These are phyloP conservation scores for Fusarium cyanostomum DNA, from an alignment of 2,329 filamentous ascomycete genomes.

Conservation along the genomic window DNA sequence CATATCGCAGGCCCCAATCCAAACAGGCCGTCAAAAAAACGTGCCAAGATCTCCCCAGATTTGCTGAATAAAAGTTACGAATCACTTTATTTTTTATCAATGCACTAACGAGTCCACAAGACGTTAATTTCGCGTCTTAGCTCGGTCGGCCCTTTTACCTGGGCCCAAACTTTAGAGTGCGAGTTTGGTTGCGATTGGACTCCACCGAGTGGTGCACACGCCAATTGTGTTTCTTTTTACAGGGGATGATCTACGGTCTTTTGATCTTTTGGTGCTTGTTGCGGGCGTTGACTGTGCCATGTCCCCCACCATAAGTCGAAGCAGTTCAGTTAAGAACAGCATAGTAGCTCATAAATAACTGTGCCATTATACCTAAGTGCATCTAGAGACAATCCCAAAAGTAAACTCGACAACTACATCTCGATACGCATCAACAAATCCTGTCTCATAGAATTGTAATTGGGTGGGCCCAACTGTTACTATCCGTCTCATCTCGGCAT, in stretches of 20 bases:
- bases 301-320: too few relatives aligned
- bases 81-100: conserved; percentile 1
- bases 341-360: too few relatives aligned
- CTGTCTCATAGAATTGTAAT: not conserved
- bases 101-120: not conserved
- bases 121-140: not conserved
- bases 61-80: not conserved
- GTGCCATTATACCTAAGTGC: not conserved
- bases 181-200: too few relatives aligned
- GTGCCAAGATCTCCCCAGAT: not conserved
- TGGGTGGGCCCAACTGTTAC: not conserved
- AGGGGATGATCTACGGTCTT: not conserved
- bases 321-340: too few relatives aligned
- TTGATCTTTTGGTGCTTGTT: conserved; percentile 4
- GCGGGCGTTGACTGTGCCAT: conserved; percentile 15
- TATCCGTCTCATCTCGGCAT: not conserved
- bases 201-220: too few relatives aligned
- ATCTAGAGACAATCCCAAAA: not conserved
- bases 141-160: not conserved
- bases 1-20: too few relatives aligned
- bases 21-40: not conserved
- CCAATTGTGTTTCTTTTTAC: too few relatives aligned
- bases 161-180: not conserved
- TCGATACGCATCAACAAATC: not conserved
- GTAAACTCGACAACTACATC: not conserved